Percentiles rank a stretch among this genome's conserved stretches.
Evolutionary conservation across 129 eudicot species (phyloP).

Genomic region (sunflower (Helianthus annuus)): DNA sequence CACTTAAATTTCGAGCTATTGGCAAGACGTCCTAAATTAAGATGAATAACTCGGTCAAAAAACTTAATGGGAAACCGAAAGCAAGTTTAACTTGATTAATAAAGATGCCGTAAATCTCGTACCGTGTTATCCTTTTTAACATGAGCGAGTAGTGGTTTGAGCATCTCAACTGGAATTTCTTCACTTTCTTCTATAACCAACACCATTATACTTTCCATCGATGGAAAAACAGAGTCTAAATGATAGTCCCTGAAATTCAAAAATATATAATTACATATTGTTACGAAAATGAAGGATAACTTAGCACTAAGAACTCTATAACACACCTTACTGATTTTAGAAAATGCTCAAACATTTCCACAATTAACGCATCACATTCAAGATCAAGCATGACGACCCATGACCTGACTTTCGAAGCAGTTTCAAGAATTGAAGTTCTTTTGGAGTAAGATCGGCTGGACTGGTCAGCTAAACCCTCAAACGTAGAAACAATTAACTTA

Average conservation of each 20-base stretch:
- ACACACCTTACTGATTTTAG: slow-evolving; percentile 65
- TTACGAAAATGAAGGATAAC: not conserved
- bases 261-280: not conserved
- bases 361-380: slow-evolving; percentile 74
- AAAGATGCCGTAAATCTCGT: slow-evolving; percentile 33
- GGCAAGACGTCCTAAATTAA: slow-evolving; percentile 55
- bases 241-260: slow-evolving; percentile 60
- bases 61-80: not conserved
- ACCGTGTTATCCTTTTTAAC: slow-evolving; percentile 60
- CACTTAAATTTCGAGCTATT: slow-evolving; percentile 59
- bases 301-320: slow-evolving; percentile 3
- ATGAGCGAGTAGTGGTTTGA: slow-evolving; percentile 53
- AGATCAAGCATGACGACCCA: slow-evolving; percentile 93
- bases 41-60: slow-evolving; percentile 12
- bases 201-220: slow-evolving; percentile 88
- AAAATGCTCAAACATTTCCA: slow-evolving; percentile 79
- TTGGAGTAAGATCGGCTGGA: slow-evolving; percentile 65
- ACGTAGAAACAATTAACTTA: slow-evolving; percentile 80
- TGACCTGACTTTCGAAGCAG: slow-evolving; percentile 89
- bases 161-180: slow-evolving; percentile 64
- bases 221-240: slow-evolving; percentile 49
- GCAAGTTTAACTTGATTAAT: not conserved
- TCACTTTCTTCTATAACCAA: slow-evolving; percentile 94
- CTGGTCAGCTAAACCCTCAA: slow-evolving; percentile 60
- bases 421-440: slow-evolving; percentile 73